phyloP scores from a whole-genome alignment of 805 yeast genomes.

The Cyberlindnera bimundalis region DNA sequence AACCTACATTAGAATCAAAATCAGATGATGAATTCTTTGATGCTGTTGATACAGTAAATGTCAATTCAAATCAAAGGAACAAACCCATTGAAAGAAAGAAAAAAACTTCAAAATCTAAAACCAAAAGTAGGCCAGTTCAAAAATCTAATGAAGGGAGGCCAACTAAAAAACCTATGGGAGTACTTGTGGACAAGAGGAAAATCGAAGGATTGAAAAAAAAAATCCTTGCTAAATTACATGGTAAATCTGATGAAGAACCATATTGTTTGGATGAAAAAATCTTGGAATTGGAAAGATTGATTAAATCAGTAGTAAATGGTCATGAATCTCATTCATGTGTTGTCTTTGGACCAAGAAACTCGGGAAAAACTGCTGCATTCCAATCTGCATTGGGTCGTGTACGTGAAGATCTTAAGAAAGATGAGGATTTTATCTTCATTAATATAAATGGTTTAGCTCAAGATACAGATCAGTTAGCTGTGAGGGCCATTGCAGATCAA shows the following conservation, averaged over 20 bases:
- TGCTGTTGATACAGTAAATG: no score
- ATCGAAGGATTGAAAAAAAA: slow-evolving; percentile 1
- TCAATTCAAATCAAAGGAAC: no score
- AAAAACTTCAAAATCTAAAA: no score
- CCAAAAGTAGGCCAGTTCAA: no score
- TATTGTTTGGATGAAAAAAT: slow-evolving; percentile 36
- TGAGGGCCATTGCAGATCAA: slow-evolving; percentile 83
- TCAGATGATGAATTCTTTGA: slow-evolving; percentile 11
- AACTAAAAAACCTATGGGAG: background rate
- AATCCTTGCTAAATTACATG: slow-evolving; percentile 10
- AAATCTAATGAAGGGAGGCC: no score
- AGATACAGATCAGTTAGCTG: slow-evolving; percentile 70
- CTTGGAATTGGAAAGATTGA: slow-evolving; percentile 50
- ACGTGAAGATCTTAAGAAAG: slow-evolving; percentile 33
- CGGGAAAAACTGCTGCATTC: slow-evolving; percentile 70
- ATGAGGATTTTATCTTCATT: slow-evolving; percentile 56
- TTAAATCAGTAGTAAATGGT: slow-evolving; percentile 61
- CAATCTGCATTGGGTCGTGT: slow-evolving; percentile 45
- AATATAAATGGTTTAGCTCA: slow-evolving; percentile 69
- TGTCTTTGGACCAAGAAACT: slow-evolving; percentile 73
- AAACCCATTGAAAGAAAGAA: no score
- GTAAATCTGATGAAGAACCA: slow-evolving; percentile 22
- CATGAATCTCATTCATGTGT: slow-evolving; percentile 81
- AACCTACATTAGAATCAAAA: no score
- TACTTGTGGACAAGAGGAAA: background rate